A percentile compares a stretch with the other conserved stretches of the same genome.
phyloP scores from a whole-genome alignment of 2,329 filamentous ascomycete genomes.

The Colletotrichum sp. region DNA sequence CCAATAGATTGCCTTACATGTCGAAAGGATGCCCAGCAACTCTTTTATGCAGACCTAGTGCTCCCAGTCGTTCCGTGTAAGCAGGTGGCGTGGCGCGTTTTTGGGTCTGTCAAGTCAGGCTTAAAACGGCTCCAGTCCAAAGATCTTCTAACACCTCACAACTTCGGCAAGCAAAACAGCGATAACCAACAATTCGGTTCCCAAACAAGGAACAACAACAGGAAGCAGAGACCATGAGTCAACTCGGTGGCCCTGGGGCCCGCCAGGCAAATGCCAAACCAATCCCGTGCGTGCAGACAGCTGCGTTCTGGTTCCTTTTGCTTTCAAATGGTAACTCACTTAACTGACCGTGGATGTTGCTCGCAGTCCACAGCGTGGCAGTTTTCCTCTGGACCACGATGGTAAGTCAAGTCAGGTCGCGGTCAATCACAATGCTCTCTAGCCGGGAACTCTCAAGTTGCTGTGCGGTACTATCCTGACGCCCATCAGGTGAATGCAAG shows the following conservation, averaged over 20 bases:
- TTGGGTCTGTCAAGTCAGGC: background rate
- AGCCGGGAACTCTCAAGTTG: background rate
- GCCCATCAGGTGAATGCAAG: slow-evolving; percentile 84
- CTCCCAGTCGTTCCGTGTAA: background rate
- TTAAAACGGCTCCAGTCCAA: background rate
- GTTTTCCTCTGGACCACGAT: slow-evolving; percentile 96
- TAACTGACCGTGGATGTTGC: background rate
- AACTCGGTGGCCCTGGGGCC: slow-evolving; percentile 75
- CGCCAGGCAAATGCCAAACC: slow-evolving; percentile 69
- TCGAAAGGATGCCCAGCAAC: background rate
- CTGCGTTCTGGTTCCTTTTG: background rate
- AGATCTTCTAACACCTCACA: background rate
- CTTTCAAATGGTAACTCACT: background rate
- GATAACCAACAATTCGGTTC: background rate
- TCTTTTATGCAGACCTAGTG: background rate
- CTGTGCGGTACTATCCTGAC: background rate
- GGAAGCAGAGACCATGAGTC: slow-evolving; percentile 50
- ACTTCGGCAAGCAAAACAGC: background rate
- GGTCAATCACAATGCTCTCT: background rate
- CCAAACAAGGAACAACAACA: background rate
- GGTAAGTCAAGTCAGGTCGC: slow-evolving; percentile 44
- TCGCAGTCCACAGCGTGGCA: slow-evolving; percentile 82
- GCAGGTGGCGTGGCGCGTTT: background rate
- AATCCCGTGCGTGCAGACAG: slow-evolving; percentile 63
- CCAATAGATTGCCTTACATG: background rate